Conservation (phyloP, 345 rosid genomes). For the Lepidium africanum region DNA sequence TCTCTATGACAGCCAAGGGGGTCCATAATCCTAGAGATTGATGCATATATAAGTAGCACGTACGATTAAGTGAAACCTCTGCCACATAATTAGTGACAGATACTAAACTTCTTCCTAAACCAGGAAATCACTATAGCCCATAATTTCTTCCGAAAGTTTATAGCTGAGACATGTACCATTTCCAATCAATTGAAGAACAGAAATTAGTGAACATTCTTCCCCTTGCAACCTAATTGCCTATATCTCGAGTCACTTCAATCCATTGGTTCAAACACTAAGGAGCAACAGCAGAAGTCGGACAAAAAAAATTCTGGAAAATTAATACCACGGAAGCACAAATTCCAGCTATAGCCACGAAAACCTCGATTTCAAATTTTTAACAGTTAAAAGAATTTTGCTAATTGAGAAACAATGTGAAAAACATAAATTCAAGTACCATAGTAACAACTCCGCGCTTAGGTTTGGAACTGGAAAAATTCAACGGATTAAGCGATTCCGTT, state of each 20-base stretch:
- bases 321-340: neutral
- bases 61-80: neutral
- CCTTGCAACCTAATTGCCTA: neutral
- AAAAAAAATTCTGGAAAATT: neutral
- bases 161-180: constrained; percentile 2
- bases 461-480: constrained; percentile 39
- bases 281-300: neutral
- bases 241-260: neutral
- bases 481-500: constrained; percentile 39
- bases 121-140: neutral
- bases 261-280: neutral
- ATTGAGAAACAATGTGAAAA: neutral
- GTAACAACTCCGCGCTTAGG: constrained; percentile 65
- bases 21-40: neutral
- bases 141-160: neutral
- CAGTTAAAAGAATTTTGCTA: neutral
- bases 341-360: neutral
- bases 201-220: neutral
- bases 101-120: neutral
- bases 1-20: neutral
- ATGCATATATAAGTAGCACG: neutral
- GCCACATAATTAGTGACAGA: neutral
- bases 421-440: constrained; percentile 37
- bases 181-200: neutral
- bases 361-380: neutral